Conservation (phyloP, 495 filamentous ascomycete species). For the Aspergillus incahuasiensis region DNA sequence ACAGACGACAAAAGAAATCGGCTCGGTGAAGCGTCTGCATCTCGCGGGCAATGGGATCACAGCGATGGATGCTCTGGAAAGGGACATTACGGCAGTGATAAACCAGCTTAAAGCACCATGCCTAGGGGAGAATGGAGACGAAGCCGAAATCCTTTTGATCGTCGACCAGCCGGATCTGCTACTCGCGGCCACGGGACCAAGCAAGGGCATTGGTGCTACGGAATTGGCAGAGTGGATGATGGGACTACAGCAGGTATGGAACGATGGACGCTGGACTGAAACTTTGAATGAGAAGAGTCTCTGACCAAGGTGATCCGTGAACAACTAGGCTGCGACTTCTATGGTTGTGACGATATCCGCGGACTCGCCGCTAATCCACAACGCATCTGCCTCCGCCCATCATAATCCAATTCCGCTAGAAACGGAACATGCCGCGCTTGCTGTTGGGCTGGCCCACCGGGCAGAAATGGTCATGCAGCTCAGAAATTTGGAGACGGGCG, state of each 20-base stretch:
- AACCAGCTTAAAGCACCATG: constrained; percentile 22
- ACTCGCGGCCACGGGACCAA: constrained; percentile 41
- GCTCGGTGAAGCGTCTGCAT: constrained; percentile 33
- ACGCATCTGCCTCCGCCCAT: constrained; percentile 27
- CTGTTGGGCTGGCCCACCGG: constrained; percentile 66
- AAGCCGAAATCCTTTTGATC: constrained; percentile 36
- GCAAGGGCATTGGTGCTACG: constrained; percentile 38
- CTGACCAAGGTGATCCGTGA: constrained; percentile 1
- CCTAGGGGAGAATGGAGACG: constrained; percentile 19
- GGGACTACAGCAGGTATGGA: constrained; percentile 40
- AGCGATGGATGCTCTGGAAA: constrained; percentile 35
- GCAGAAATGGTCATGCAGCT: constrained; percentile 65
- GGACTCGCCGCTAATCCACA: constrained; percentile 63
- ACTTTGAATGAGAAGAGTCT: not conserved
- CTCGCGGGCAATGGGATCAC: constrained; percentile 31
- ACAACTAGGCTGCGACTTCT: constrained; percentile 44
- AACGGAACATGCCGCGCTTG: constrained; percentile 62
- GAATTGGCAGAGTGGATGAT: constrained; percentile 45
- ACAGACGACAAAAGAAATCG: constrained; percentile 17
- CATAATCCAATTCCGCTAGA: constrained; percentile 55
- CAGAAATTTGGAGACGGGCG: constrained; percentile 73
- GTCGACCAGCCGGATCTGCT: constrained; percentile 50
- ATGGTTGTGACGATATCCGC: constrained; percentile 64
- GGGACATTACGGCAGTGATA: constrained; percentile 35
- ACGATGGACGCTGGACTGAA: not conserved